Evolutionary conservation across 371 early-diverging fungal species (phyloP).

Genomic region (Saksenaea vasiformis): DNA sequence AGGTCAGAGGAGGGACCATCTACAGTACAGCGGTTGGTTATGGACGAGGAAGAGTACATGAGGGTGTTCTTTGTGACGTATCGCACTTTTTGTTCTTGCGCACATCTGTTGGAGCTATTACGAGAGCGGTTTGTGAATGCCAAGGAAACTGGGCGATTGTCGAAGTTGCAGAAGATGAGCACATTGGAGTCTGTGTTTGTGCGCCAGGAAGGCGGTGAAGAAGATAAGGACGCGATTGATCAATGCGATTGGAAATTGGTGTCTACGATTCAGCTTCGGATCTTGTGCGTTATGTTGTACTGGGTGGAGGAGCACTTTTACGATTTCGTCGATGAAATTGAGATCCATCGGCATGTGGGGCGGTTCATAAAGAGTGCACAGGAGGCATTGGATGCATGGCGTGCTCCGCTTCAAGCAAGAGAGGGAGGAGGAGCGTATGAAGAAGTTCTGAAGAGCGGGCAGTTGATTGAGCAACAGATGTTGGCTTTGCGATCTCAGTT

Average conservation of each 20-base stretch:
- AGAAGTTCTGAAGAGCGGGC: neutral
- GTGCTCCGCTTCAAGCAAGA: conserved; percentile 12
- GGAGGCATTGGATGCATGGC: conserved; percentile 31
- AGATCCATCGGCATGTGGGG: conserved; percentile 32
- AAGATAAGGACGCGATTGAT: neutral
- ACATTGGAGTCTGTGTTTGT: conserved; percentile 13
- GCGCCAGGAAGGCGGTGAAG: neutral
- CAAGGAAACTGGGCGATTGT: conserved; percentile 12
- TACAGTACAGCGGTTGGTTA: conserved; percentile 17
- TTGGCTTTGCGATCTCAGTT: conserved; percentile 21
- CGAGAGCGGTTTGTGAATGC: conserved; percentile 47
- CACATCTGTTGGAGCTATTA: conserved; percentile 52
- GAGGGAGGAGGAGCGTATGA: neutral
- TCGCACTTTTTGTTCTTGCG: conserved; percentile 53
- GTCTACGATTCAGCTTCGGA: conserved; percentile 39
- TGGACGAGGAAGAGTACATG: conserved; percentile 53
- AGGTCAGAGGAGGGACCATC: conserved; percentile 14
- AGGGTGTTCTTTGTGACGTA: conserved; percentile 60
- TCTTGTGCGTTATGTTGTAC: conserved; percentile 61
- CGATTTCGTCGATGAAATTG: conserved; percentile 69
- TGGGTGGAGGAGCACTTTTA: conserved; percentile 67
- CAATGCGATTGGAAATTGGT: conserved; percentile 44
- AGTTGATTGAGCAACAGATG: conserved; percentile 20
- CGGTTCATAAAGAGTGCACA: conserved; percentile 26
- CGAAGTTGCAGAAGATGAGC: conserved; percentile 7